These are phyloP conservation scores for Endocarpon pusillum DNA, from an alignment of 495 filamentous ascomycete species.

Conservation along the genomic window DNA sequence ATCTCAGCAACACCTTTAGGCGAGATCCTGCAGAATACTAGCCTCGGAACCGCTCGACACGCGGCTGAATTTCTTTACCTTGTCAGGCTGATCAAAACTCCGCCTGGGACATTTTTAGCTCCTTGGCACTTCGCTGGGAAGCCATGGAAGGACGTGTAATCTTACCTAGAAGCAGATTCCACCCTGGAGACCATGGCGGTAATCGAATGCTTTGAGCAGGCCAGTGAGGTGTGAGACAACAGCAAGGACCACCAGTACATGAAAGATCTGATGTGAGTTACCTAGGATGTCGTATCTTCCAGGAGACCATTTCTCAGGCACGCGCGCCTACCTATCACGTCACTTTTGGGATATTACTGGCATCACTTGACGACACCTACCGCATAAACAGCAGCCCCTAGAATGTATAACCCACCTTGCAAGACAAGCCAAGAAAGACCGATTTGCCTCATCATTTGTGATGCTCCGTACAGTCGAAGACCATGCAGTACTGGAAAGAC, in stretches of 20 bases:
- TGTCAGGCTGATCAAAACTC: too few relatives aligned
- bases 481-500: conserved; percentile 68
- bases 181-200: conserved; percentile 30
- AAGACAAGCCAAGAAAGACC: conserved; percentile 66
- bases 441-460: conserved; percentile 47
- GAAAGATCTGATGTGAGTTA: conserved; percentile 48
- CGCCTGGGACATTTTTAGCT: too few relatives aligned
- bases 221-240: conserved; percentile 40
- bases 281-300: conserved; percentile 44
- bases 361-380: conserved; percentile 17
- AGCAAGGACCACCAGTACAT: conserved; percentile 44
- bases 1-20: too few relatives aligned
- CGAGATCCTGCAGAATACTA: too few relatives aligned
- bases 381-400: conserved; percentile 74
- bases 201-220: conserved; percentile 39
- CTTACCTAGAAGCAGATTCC: too few relatives aligned
- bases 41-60: too few relatives aligned
- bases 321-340: conserved; percentile 19
- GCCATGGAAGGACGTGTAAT: too few relatives aligned
- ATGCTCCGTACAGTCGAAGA: conserved; percentile 39
- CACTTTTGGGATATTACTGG: not conserved
- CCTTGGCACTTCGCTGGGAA: too few relatives aligned
- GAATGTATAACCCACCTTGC: conserved; percentile 70
- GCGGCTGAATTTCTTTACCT: too few relatives aligned
- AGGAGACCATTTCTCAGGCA: conserved; percentile 31